Evolutionary conservation across 768 basidiomycete species (phyloP), one percentile per base, ranked within the genome.

Genomic region (Termitomyces sp.): DNA sequence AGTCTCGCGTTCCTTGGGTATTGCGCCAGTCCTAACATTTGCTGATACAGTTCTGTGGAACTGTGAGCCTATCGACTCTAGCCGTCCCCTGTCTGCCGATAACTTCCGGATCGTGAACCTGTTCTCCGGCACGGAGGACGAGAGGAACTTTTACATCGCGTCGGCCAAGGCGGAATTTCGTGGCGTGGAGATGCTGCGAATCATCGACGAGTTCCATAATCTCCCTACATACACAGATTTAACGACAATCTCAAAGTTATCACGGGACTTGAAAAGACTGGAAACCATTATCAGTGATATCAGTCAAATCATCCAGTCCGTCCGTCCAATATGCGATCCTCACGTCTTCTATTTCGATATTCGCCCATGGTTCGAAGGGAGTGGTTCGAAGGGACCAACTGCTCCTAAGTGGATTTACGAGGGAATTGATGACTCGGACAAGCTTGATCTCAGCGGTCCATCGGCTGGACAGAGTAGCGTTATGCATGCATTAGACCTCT

Each of bases 41-140:
- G 91, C 95, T 27, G 96, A 97, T 68, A 94, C 92, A 18, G 95
- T 99, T 14, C 80, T 98, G 1, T 99, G 93, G 92, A 97, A 98
- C 68, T 88, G 83, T 79, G 83, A 84, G 37, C 75, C 83, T 43
- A 68, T 81, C 55, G 76, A 88, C 65, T 76, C 86, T 24, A 69
- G 71, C 22, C 68, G 76, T 37, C 87, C 90, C 44, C 72, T 85
- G 29, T 82, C 88, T 46, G 67, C 79, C 47, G 80, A 83, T 63
- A 98, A 97, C 74, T 85, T 95, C 67, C 84, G 79, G 20, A 83
- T 87, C 63, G 74, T 78, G 55, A 81, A 88, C 63, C 65, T 82
- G 43, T 97, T 98, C 75, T 94, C 94, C n/a, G 83, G 83, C 36
- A 89, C 90, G 12, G 82, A 87, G 46, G 87, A 90, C 62, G 96